Base-by-base conservation (phyloP, 768 basidiomycete genomes). In the Boletus vinaceobasis region DNA sequence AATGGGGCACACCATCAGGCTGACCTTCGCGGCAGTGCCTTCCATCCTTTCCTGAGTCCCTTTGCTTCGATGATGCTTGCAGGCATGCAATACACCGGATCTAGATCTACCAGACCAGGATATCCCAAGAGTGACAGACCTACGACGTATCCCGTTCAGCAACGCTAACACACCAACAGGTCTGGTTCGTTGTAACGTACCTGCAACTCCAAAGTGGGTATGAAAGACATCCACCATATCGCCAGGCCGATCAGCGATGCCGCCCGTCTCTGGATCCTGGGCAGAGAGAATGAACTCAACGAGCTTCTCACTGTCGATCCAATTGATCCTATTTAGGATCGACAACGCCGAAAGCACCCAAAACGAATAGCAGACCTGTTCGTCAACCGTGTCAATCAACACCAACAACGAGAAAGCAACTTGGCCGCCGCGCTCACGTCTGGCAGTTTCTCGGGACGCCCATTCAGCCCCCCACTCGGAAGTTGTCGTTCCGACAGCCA, bases 191-290 rank as follows among this genome's bases (percentile, higher is more conserved):
- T 37, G 35, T 1, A 8, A 54, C 70, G 68, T 32, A 80, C 93
- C 94, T 56, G 93, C 92, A 2, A 98, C 74, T 1, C 97, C 97
- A 60, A 99, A 99, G 11, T 79, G 71, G 0, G 96, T 98, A 65
- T 99, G 96, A 71, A 97, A 99, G n/a, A 99, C 95, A 64, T 99
- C 97, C 2, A 85, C 85, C 82, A 94, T 87, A 68, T 99, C 86
- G 0, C 91, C 94, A 1, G 93, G 91, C 42, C 97, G 75, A 70
- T 99, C 97, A 0, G 94, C 88, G 27, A 98, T 97, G 0, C 97
- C 97, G 4, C 97, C 97, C 6, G 76, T 81, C 60, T 98, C 95
- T 0, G 80, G 74, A 65, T 98, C 97, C 87, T 98, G 74, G 7
- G 94, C 87, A 15, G 87, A 88, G 8, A 98, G 78, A 53, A 99